phyloP scores from a whole-genome alignment of 345 rosid species.

The Arabidopsis suecica region DNA sequence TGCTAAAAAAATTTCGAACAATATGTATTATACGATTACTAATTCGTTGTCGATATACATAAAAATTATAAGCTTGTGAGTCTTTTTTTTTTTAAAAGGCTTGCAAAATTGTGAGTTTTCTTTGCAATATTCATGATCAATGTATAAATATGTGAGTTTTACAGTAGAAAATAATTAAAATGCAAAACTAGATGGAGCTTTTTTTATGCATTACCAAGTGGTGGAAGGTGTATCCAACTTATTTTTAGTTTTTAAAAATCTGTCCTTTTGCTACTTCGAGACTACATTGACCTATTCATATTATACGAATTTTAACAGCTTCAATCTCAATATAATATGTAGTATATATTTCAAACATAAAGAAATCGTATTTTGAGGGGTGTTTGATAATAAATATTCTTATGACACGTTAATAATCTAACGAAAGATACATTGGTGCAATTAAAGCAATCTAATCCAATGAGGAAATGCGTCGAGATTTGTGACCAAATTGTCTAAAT shows the following conservation, averaged over 20 bases:
- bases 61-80: no score
- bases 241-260: no score
- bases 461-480: constrained; percentile 33
- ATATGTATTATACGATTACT: neutral
- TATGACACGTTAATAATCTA: constrained; percentile 14
- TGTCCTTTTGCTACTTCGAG: constrained; percentile 4
- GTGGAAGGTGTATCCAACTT: neutral
- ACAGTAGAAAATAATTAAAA: no score
- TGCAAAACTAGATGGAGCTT: no score
- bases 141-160: neutral
- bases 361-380: constrained; percentile 22
- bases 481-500: no score
- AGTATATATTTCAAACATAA: neutral
- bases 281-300: constrained; percentile 36
- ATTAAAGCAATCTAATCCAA: constrained; percentile 25
- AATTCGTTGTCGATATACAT: no score
- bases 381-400: neutral
- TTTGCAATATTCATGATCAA: neutral
- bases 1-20: no score
- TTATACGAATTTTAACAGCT: neutral
- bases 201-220: neutral
- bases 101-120: neutral
- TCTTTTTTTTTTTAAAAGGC: no score
- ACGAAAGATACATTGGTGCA: constrained; percentile 17
- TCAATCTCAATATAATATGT: neutral